Conservation (phyloP, 2,329 filamentous ascomycete species). For the Dendrostoma leiphaemia region DNA sequence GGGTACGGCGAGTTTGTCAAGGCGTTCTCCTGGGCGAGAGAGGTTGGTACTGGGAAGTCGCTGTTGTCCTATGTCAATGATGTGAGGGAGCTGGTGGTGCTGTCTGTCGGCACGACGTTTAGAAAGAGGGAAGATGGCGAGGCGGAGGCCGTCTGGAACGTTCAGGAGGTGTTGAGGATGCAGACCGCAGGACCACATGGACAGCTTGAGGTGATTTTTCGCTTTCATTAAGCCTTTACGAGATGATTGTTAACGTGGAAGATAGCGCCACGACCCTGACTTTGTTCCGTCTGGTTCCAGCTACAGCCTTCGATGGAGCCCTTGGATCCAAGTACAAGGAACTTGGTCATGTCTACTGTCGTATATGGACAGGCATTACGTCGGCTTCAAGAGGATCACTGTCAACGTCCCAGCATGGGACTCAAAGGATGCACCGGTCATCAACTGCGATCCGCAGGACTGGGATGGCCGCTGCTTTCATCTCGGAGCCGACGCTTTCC, state of each 20-base stretch:
- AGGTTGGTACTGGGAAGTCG: conserved; percentile 38
- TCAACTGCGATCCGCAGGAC: conserved; percentile 38
- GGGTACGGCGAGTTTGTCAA: conserved; percentile 45
- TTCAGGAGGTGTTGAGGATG: conserved; percentile 51
- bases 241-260: too few relatives aligned
- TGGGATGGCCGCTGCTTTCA: conserved; percentile 47
- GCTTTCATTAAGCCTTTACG: too few relatives aligned
- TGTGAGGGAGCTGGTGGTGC: conserved; percentile 46
- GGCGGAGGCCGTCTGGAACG: conserved; percentile 40
- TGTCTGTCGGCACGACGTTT: conserved; percentile 43
- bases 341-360: conserved; percentile 44
- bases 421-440: conserved; percentile 34
- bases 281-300: conserved; percentile 47
- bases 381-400: conserved; percentile 53
- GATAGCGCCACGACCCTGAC: conserved; percentile 39
- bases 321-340: conserved; percentile 41
- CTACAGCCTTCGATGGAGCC: conserved; percentile 53
- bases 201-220: conserved; percentile 29
- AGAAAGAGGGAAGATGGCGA: conserved; percentile 21
- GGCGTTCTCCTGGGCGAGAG: conserved; percentile 52
- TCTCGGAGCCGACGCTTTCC: conserved; percentile 50
- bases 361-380: conserved; percentile 49
- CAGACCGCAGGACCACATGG: conserved; percentile 44
- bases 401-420: conserved; percentile 34
- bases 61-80: conserved; percentile 54